Conservation (phyloP, 2,329 filamentous ascomycete genomes). For the Xylariomycetidae sp. region DNA sequence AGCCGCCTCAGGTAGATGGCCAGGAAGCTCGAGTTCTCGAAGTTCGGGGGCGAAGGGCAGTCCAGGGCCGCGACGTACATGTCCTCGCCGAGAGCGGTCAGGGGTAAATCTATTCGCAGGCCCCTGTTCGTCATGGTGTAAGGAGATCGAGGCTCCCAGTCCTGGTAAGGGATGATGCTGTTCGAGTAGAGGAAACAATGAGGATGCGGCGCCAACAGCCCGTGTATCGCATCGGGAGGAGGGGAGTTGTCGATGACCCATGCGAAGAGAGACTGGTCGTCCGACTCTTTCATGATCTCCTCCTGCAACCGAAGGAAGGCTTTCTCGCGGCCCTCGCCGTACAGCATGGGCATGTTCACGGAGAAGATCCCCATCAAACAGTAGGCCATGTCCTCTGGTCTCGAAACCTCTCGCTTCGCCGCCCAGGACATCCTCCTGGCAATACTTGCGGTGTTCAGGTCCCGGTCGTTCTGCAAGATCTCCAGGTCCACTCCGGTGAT, state of each 20-base stretch:
- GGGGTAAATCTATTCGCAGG: conserved; percentile 19
- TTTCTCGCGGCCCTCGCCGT: conserved; percentile 8
- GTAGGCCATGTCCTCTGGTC: conserved; percentile 10
- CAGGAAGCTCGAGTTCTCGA: conserved; percentile 22
- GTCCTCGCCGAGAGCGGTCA: conserved; percentile 11
- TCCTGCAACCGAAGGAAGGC: conserved; percentile 10
- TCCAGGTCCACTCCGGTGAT: neutral
- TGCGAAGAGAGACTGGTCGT: conserved; percentile 13
- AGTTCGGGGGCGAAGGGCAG: conserved; percentile 26
- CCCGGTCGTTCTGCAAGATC: neutral
- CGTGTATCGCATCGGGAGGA: conserved; percentile 20
- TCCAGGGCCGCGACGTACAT: conserved; percentile 25
- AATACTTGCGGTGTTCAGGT: conserved; percentile 1
- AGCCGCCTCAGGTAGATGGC: conserved; percentile 25
- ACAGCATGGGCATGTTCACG: conserved; percentile 10
- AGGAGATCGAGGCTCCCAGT: conserved; percentile 23
- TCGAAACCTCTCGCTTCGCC: conserved; percentile 7
- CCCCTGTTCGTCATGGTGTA: conserved; percentile 23
- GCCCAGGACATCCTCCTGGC: conserved; percentile 12
- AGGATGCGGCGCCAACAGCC: conserved; percentile 41
- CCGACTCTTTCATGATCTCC: conserved; percentile 9
- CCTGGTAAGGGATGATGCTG: conserved; percentile 25
- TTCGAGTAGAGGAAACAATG: conserved; percentile 32
- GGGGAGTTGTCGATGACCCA: conserved; percentile 9
- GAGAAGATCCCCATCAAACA: conserved; percentile 7